Evolutionary conservation across 305 asterid genomes (phyloP).

Genomic region (Rubia tinctorum): DNA sequence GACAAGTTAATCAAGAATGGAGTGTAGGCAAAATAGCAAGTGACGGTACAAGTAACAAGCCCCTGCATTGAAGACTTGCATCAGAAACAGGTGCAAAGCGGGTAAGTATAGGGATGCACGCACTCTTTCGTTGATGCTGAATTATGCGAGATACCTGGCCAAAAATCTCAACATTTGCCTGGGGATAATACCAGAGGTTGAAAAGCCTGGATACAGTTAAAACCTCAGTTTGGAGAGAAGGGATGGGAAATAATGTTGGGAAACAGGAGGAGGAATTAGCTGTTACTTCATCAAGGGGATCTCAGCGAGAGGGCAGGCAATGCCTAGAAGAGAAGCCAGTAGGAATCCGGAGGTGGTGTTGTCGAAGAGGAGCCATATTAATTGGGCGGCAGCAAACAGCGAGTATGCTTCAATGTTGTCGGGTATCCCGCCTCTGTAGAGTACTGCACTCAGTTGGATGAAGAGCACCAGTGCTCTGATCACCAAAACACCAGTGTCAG

Average conservation of each 20-base stretch:
- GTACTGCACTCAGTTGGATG: constrained; percentile 59
- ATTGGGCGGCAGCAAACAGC: constrained; percentile 56
- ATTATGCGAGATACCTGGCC: constrained; percentile 40
- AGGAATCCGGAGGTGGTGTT: constrained; percentile 55
- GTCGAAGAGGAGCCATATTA: constrained; percentile 55
- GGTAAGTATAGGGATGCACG: neutral
- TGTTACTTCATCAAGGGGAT: constrained; percentile 60
- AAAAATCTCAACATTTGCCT: constrained; percentile 54
- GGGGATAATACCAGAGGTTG: constrained; percentile 73
- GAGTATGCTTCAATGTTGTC: constrained; percentile 59
- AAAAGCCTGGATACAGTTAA: constrained; percentile 36
- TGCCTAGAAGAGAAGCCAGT: constrained; percentile 56
- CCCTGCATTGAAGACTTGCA: constrained; percentile 36
- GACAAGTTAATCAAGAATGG: constrained; percentile 61
- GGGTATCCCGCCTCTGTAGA: constrained; percentile 60
- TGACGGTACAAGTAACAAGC: constrained; percentile 60
- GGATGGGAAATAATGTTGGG: neutral
- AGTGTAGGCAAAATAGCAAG: constrained; percentile 69
- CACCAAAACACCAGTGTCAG: neutral
- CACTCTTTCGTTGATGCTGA: no score
- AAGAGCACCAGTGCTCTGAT: constrained; percentile 55
- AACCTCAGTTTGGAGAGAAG: neutral
- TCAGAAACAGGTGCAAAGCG: neutral
- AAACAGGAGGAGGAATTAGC: neutral
- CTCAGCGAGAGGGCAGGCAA: constrained; percentile 67